These are phyloP conservation scores for Rhododendron henanense DNA, from an alignment of 148 eudicot species.

Conservation along the genomic window DNA sequence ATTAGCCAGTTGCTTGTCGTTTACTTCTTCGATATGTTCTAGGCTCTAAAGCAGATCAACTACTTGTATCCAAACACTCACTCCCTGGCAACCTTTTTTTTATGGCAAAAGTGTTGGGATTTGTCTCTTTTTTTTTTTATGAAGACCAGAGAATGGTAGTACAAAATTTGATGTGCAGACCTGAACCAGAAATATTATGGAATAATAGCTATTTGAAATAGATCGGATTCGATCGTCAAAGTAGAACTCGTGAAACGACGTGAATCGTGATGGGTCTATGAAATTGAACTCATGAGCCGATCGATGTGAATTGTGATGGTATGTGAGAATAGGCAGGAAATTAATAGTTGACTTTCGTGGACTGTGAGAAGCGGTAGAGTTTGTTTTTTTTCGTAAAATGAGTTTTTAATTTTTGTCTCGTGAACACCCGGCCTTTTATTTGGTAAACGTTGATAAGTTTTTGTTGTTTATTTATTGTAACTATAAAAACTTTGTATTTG, in stretches of 20 bases:
- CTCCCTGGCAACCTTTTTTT: not conserved
- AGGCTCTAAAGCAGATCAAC: not conserved
- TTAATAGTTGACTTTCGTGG: too few relatives aligned
- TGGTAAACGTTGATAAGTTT: too few relatives aligned
- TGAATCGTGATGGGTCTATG: not conserved
- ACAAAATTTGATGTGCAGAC: not conserved
- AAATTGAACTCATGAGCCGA: too few relatives aligned
- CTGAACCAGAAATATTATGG: not conserved
- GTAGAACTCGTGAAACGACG: not conserved
- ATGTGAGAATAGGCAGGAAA: too few relatives aligned
- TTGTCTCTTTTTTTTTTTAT: not conserved
- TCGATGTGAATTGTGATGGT: too few relatives aligned
- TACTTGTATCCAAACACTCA: not conserved
- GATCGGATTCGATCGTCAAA: not conserved
- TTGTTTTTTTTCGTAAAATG: too few relatives aligned
- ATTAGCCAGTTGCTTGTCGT: slow-evolving; percentile 1
- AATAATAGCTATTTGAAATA: not conserved
- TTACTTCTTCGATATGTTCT: slow-evolving; percentile 10
- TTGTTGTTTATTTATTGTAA: too few relatives aligned
- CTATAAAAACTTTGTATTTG: too few relatives aligned
- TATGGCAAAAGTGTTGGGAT: not conserved
- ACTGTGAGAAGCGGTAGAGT: too few relatives aligned
- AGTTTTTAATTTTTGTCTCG: too few relatives aligned
- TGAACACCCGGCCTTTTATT: too few relatives aligned
- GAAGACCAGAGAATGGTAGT: not conserved